phyloP scores from a whole-genome alignment of 106 monocot species.

The Apostasia shenzhenica region DNA sequence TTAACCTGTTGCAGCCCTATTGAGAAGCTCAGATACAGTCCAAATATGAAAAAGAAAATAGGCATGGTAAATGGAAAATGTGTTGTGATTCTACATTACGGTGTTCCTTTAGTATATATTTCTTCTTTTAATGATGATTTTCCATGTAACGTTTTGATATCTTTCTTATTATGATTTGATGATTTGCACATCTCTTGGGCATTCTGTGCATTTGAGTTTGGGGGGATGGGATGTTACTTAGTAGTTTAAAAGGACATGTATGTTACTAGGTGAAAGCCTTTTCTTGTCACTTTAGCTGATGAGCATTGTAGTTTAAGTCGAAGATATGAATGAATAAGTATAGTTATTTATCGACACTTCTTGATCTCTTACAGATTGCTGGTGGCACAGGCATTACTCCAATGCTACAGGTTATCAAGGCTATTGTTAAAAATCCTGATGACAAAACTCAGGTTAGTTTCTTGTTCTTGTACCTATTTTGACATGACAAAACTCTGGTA shows the following conservation, averaged over 20 bases:
- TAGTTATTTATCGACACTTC: too few species aligned
- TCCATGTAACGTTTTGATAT: too few species aligned
- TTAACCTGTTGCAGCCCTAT: conserved; percentile 56
- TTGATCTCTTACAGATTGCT: conserved; percentile 51
- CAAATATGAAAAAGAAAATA: conserved; percentile 96
- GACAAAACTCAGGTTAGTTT: conserved; percentile 65
- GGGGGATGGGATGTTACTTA: too few species aligned
- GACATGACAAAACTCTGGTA: conserved; percentile 53
- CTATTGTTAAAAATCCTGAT: conserved; percentile 86
- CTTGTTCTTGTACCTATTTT: not conserved
- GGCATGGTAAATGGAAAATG: conserved; percentile 62
- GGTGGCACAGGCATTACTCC: conserved; percentile 94
- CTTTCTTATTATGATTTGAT: too few species aligned
- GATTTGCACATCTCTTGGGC: too few species aligned
- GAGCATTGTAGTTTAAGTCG: too few species aligned
- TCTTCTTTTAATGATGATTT: too few species aligned
- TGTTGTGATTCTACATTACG: not conserved
- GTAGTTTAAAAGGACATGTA: too few species aligned
- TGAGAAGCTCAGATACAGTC: conserved; percentile 91
- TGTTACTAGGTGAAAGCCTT: too few species aligned
- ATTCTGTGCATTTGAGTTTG: too few species aligned
- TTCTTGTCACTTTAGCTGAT: too few species aligned
- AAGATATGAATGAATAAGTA: too few species aligned
- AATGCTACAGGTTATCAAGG: conserved; percentile 90
- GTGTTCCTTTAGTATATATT: not conserved